Evolutionary conservation across 1,284 basidiomycete genomes (phyloP).

Genomic region (Phaffia rhodozyma): DNA sequence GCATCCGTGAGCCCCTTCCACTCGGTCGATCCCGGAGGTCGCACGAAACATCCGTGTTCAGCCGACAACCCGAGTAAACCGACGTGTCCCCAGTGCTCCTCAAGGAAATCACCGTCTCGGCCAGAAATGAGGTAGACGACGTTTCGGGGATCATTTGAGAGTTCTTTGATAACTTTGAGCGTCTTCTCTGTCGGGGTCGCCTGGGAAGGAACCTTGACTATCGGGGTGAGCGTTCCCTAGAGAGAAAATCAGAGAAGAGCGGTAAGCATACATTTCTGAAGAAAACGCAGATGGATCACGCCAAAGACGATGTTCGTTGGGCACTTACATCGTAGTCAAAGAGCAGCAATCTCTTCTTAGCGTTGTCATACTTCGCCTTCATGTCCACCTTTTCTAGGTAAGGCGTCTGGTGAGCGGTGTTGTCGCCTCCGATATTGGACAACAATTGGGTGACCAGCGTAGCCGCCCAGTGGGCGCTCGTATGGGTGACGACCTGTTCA

Average conservation of each 20-base stretch:
- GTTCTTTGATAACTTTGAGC: slow-evolving; percentile 56
- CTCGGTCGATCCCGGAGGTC: slow-evolving; percentile 50
- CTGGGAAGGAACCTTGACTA: slow-evolving; percentile 84
- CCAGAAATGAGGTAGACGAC: slow-evolving; percentile 95
- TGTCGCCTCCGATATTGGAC: slow-evolving; percentile 64
- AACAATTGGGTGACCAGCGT: slow-evolving; percentile 81
- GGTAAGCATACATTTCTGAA: background rate
- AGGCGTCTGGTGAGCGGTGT: slow-evolving; percentile 76
- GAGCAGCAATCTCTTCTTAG: slow-evolving; percentile 76
- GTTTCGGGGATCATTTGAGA: slow-evolving; percentile 72
- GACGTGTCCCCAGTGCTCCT: slow-evolving; percentile 81
- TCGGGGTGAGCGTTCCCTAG: slow-evolving; percentile 88
- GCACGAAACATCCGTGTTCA: slow-evolving; percentile 90
- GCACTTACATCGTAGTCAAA: slow-evolving; percentile 85
- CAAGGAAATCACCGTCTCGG: slow-evolving; percentile 84
- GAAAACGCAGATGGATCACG: slow-evolving; percentile 9
- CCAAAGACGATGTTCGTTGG: background rate
- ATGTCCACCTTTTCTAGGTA: slow-evolving; percentile 59
- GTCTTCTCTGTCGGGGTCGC: slow-evolving; percentile 70
- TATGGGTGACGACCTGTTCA: slow-evolving; percentile 83
- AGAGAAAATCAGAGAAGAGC: slow-evolving; percentile 15
- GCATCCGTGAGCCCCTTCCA: slow-evolving; percentile 84
- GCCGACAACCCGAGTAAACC: slow-evolving; percentile 77
- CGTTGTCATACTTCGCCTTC: slow-evolving; percentile 51
- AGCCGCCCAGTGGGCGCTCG: slow-evolving; percentile 89